phyloP scores from a whole-genome alignment of 371 early-diverging fungal genomes.

The Actinomortierella ambigua region DNA sequence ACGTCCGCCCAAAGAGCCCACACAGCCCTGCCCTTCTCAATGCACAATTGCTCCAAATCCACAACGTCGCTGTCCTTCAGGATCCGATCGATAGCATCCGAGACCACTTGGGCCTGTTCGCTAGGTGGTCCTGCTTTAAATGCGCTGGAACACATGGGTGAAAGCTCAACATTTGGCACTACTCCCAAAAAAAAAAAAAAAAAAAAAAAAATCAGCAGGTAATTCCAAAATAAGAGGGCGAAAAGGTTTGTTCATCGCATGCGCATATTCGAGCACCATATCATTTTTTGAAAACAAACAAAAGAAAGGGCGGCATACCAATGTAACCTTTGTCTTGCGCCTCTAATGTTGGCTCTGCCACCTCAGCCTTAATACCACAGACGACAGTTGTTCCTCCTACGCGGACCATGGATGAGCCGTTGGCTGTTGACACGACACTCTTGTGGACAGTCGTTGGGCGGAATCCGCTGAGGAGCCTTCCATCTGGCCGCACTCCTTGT shows the following conservation, averaged over 20 bases:
- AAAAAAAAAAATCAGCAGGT: background rate
- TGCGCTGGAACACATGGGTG: conserved; percentile 83
- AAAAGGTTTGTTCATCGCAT: background rate
- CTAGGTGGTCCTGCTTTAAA: conserved; percentile 90
- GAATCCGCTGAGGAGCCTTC: conserved; percentile 68
- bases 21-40: conserved; percentile 81
- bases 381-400: conserved; percentile 90
- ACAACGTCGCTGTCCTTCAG: conserved; percentile 70
- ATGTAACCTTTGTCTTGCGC: conserved; percentile 79
- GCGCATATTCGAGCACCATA: background rate
- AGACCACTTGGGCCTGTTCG: conserved; percentile 84
- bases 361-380: conserved; percentile 96
- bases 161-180: conserved; percentile 93
- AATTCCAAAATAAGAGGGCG: background rate
- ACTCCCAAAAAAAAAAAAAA: conserved; percentile 6
- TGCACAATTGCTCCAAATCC: conserved; percentile 77
- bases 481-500: conserved; percentile 85
- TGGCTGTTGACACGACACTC: conserved; percentile 81
- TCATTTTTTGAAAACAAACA: background rate
- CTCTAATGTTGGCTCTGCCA: conserved; percentile 78
- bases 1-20: conserved; percentile 94
- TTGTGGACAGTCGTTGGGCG: conserved; percentile 62
- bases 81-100: conserved; percentile 76
- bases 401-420: conserved; percentile 88
- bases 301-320: conserved; percentile 49